Base-by-base conservation (phyloP, 1,284 basidiomycete species). In the Ceratobasidium theobromae region DNA sequence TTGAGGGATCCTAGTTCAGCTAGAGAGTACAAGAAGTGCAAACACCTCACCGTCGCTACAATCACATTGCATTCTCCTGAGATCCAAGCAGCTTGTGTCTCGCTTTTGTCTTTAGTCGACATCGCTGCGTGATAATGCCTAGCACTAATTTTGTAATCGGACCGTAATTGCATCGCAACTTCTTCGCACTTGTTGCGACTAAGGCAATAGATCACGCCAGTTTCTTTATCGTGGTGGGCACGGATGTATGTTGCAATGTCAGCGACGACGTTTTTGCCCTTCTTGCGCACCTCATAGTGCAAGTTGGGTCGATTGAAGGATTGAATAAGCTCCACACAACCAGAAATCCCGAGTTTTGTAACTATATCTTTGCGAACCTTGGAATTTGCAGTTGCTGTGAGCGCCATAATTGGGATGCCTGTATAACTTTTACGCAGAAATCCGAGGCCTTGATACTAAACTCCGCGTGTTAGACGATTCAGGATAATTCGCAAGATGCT, bases 301-400 rank as follows among this genome's bases (percentile, higher is more conserved):
- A 99, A 81, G 74, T 99, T 99, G 11, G 87, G 82, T 0, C 97
- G 89, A 73, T 99, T 98, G 80, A 98, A 96, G 0, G 95, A 97
- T 70, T 93, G 88, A 3, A 80, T 84, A 53, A 95, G 81, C 21
- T 82, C 80, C 28, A 82, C 79, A 69, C 86, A 88, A 52, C 81
- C 74, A 21, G 72, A 71, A 65, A 97, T 84, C n/a, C 81, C 77
- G 9, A 98, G 84, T 21, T 84, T 84, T 9, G 79, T 75, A 67
- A 90, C 84, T 74, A 99, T 91, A 74, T 98, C 95, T 32, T 84
- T 79, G 67, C 89, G 84, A 1, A 90, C 89, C 57, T 86, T 81
- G 52, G 82, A 79, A 69, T 90, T 93, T 0, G 95, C 97, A 0
- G 96, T 98, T 1, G 95, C 97, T 0, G 97, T 98, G 51, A 99